Conservation (phyloP, 805 yeast genomes). For the Metschnikowia amazonensis region DNA sequence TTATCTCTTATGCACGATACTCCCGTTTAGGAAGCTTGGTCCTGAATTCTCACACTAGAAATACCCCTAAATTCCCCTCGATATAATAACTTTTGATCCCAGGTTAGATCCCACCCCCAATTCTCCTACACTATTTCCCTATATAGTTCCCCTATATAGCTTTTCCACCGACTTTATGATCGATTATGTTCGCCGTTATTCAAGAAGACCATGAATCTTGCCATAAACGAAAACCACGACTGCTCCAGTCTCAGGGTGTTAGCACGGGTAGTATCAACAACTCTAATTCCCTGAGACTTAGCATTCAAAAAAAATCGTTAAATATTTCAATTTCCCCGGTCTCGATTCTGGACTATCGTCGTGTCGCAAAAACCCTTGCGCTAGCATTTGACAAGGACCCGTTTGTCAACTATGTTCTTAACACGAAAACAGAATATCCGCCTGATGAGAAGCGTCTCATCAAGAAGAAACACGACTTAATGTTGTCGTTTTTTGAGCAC, state of each 20-base stretch:
- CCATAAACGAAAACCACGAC: slow-evolving; percentile 35
- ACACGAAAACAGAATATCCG: slow-evolving; percentile 22
- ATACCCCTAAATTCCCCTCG: slow-evolving; percentile 3
- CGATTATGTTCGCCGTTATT: slow-evolving; percentile 20
- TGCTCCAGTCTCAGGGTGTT: slow-evolving; percentile 35
- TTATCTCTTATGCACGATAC: slow-evolving; percentile 3
- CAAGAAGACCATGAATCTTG: slow-evolving; percentile 34
- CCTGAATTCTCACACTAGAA: background rate
- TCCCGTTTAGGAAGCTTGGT: slow-evolving; percentile 5
- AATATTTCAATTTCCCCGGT: slow-evolving; percentile 19
- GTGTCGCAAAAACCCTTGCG: slow-evolving; percentile 52
- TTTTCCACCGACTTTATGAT: slow-evolving; percentile 12
- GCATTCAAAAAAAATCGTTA: slow-evolving; percentile 12
- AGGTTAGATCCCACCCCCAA: background rate
- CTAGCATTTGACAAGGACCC: slow-evolving; percentile 54
- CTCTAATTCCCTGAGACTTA: slow-evolving; percentile 26
- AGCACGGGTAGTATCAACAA: slow-evolving; percentile 19
- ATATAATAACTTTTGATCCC: background rate
- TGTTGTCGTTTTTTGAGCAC: slow-evolving; percentile 50
- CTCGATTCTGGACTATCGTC: slow-evolving; percentile 41
- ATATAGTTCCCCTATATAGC: slow-evolving; percentile 4
- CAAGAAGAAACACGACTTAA: slow-evolving; percentile 40
- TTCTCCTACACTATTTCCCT: background rate
- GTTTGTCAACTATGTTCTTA: slow-evolving; percentile 47
- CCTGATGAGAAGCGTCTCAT: slow-evolving; percentile 15